Conservation (phyloP, 2,329 filamentous ascomycete species). For the Escovopsis sp. region DNA sequence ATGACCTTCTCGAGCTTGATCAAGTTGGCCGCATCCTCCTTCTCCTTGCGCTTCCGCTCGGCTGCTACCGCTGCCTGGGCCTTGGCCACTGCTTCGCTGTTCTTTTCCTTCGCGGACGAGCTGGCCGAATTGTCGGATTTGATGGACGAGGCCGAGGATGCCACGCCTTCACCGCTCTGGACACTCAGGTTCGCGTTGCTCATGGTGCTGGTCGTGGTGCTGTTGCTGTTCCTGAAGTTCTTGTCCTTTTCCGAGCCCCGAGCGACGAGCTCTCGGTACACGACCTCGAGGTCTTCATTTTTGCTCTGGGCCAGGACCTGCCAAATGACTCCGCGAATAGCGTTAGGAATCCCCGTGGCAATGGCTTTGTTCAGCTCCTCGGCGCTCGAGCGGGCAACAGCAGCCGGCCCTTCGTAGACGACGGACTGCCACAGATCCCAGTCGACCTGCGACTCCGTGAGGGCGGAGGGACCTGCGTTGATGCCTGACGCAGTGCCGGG, state of each 20-base stretch:
- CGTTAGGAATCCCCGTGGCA: slow-evolving; percentile 81
- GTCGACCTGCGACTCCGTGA: slow-evolving; percentile 66
- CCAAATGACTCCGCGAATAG: slow-evolving; percentile 97
- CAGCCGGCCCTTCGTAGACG: slow-evolving; percentile 84
- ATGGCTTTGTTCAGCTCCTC: slow-evolving; percentile 86
- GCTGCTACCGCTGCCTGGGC: slow-evolving; percentile 47
- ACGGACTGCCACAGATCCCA: slow-evolving; percentile 98
- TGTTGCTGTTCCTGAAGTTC: slow-evolving; percentile 39
- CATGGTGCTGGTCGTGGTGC: slow-evolving; percentile 33
- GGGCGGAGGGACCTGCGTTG: slow-evolving; percentile 57
- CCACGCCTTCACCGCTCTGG: slow-evolving; percentile 48
- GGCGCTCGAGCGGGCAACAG: slow-evolving; percentile 72
- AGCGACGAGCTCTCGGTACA: slow-evolving; percentile 70
- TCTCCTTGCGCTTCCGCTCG: slow-evolving; percentile 63
- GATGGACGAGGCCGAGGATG: slow-evolving; percentile 73
- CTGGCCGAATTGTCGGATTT: slow-evolving; percentile 60
- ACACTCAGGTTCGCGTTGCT: slow-evolving; percentile 41
- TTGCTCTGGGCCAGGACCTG: slow-evolving; percentile 94
- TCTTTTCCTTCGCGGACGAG: slow-evolving; percentile 44
- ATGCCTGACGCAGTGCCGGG: slow-evolving; percentile 79
- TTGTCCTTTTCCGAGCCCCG: slow-evolving; percentile 72
- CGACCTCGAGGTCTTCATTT: slow-evolving; percentile 71
- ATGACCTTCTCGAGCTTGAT: slow-evolving; percentile 85
- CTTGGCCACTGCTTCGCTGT: slow-evolving; percentile 48
- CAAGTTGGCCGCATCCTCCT: slow-evolving; percentile 59